Base-by-base conservation (phyloP, 208 protist genomes). In the Phytomonas serpens region DNA sequence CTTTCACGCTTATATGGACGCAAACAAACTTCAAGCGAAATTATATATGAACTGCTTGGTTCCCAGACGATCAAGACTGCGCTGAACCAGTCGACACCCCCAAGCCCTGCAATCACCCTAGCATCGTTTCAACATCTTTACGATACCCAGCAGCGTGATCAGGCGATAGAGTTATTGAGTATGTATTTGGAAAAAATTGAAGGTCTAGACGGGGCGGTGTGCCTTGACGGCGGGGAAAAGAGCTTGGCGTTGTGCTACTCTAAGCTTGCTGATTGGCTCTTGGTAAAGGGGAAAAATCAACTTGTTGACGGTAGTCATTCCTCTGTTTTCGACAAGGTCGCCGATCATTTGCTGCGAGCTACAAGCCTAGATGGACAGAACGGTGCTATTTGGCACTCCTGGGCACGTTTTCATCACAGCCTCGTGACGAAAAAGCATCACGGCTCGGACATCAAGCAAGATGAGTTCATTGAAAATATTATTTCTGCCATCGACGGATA, bases 371-470 rank as follows among this genome's bases (percentile, higher is more conserved):
- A 97, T 76, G 84, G 74, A 64, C 85, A 89, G 32, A 99, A 97
- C 84, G 98, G 98, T 75, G 90, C 97, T 34, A 99, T 98, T 71
- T 99, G 98, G 98, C 98, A 99, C 83, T 90, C 88, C 16, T 99
- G 96, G 94, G 98, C 98, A 16, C 81, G 98, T 16, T 87, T 98
- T 63, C 98, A 99, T 80, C 98, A 98, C 73, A 84, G 85, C 64
- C 71, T 92, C 16, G 84, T 89, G 40, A 77, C 72, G 36, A 79
- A 42, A 33, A 9, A 42, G 57, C 32, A 30, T 19, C 51, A 61
- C 47, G 30, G 51, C 72, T 27, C 31, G 32, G 72, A 81, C 10
- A 42, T 77, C 62, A 69, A 68, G 61, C 74, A 67, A 30, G 75
- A 85, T 31, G 78, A 76, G 64, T 62, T 79, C 75, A 79, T 79